Conservation (phyloP, 768 basidiomycete species). For the Boletus tylopilopsis region DNA sequence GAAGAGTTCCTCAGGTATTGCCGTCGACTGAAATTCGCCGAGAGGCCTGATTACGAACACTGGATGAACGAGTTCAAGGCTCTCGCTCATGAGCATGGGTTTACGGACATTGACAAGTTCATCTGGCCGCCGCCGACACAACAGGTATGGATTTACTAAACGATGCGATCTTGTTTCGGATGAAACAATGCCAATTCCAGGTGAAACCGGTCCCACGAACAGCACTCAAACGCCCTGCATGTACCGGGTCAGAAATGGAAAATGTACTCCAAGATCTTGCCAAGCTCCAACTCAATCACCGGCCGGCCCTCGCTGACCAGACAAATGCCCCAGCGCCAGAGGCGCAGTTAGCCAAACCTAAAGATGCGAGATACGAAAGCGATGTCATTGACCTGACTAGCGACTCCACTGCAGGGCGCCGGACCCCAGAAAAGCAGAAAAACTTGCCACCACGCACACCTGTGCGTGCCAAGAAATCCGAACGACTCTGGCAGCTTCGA, state of each 20-base stretch:
- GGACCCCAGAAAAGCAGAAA: constrained; percentile 13
- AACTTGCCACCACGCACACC: constrained; percentile 28
- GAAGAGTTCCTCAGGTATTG: constrained; percentile 77
- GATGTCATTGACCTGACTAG: constrained; percentile 47
- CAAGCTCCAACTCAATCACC: constrained; percentile 53
- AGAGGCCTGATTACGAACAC: constrained; percentile 59
- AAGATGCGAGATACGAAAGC: constrained; percentile 11
- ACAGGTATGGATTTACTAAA: constrained; percentile 24
- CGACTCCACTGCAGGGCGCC: constrained; percentile 33
- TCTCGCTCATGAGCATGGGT: constrained; percentile 60
- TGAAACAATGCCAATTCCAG: constrained; percentile 13
- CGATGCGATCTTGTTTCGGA: not conserved
- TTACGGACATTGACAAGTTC: constrained; percentile 54
- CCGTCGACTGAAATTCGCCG: constrained; percentile 62
- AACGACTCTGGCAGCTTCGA: constrained; percentile 47
- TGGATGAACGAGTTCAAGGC: constrained; percentile 66
- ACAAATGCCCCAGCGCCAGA: constrained; percentile 37
- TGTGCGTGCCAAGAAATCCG: constrained; percentile 40
- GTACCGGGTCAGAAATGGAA: constrained; percentile 45
- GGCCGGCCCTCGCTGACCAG: constrained; percentile 48
- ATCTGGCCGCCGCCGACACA: constrained; percentile 66
- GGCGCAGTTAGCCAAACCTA: constrained; percentile 32
- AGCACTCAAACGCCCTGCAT: constrained; percentile 15
- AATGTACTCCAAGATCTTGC: constrained; percentile 56
- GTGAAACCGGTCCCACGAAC: constrained; percentile 28